Evolutionary conservation across 148 eudicot species (phyloP), one percentile per base, ranked within the genome.

Genomic region (Camellia sinensis): DNA sequence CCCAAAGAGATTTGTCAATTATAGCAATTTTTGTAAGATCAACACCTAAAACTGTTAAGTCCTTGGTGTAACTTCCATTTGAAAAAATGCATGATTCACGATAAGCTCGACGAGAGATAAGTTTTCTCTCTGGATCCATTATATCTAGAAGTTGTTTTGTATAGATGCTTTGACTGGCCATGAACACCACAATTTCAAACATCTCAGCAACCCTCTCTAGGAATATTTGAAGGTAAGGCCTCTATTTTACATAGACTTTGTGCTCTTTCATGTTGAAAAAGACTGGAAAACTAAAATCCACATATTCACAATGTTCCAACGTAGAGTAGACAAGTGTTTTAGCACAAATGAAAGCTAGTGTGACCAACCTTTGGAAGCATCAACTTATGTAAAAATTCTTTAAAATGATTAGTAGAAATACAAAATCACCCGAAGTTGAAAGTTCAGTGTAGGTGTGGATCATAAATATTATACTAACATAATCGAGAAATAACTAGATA

Each of bases 291-390:
- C 90, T 88, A 86, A 96, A 96, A 87, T 91, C 89, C 19, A 98
- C 92, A 79, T 88, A 85, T 59, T 94, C 95, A 85, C 98, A 91
- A 80, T 80, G 89, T 15, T 96, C 98, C 89, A 94, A 75, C 69
- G 97, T 77, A 69, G 98, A 94, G 80, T 96, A 98, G 50, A 96
- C 99, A 79, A 96, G 98, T 46, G 99, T 96, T 86, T 96, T 98
- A 94, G 92, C 73, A 77, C 37, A 83, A 53, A 77, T 15, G 45
- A 79, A 82, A 73, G 43, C 65, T 52, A 73, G 46, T 40, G 65
- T 44, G n/a, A 70, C 18, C 46, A 29, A 50, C 21, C 71, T 48
- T 48, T 71, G 81, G 60, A 37, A 71, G 76, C 59, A 79, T 48
- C 59, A 6, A 53, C 46, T 56, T 6, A 14, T 15, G 11, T 29